Base-by-base conservation (phyloP, 495 filamentous ascomycete species). In the Tuber brumale region DNA sequence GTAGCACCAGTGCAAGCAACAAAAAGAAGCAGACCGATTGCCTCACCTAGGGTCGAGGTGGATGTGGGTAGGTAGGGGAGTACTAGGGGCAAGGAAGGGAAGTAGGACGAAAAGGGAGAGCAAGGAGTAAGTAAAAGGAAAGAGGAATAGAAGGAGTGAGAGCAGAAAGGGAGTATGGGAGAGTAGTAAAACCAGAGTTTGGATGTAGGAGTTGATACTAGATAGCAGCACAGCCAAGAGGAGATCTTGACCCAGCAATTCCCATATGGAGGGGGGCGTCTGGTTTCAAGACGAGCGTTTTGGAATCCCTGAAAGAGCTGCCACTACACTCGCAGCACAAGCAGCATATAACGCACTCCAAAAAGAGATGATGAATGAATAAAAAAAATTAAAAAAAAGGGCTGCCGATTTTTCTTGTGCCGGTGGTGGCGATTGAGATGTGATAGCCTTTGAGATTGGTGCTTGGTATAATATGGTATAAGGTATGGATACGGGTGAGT, bases 251-350 rank as follows among this genome's bases (percentile, higher is more conserved):
- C 75, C 77, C 73, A 79, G n/a, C 0, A 79, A 77, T 72, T 75
- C 76, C 70, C 72, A 73, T 76, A 75, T 48, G 76, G 76, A 70
- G 72, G 75, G 37, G 77, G 72, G 71, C 78, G 73, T 31, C 70
- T 45, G 71, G 70, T 79, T 76, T 79, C 79, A 73, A 80, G 78
- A 79, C 76, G 77, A 79, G 72, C n/a, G 27, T 66, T 79, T 79
- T 79, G 75, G 76, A 41, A 70, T 74, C 66, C 75, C 76, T 76
- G 78, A 69, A 76, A 75, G 75, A 80, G 78, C 70, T 79, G 71
- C 77, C 72, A 79, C 76, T 73, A 70, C 76, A 80, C 57, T 31
- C 57, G 12, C 76, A 70, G 78, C 66, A 75, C 69, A 75, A 75
- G 70, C 46, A 79, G 70, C 75, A 79, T 76, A 79, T 79, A 80